Percentiles rank a stretch among this genome's conserved stretches.
phyloP scores from a whole-genome alignment of 805 yeast species.

The Sugiyamaella valdiviana region DNA sequence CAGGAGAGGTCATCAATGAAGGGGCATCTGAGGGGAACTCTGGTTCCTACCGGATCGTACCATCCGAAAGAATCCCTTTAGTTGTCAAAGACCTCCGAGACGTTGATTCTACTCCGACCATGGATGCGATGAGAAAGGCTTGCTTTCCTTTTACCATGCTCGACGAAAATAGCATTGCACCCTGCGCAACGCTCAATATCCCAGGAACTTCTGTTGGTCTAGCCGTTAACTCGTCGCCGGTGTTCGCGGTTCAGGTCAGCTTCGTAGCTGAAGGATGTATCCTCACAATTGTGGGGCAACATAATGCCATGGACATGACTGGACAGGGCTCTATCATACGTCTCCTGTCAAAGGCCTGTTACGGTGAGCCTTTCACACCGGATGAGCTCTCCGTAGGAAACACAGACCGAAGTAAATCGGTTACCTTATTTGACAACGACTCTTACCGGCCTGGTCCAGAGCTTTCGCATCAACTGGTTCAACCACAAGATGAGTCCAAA shows the following conservation, averaged over 20 bases:
- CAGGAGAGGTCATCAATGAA: slow-evolving; percentile 11
- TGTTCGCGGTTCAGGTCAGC: slow-evolving; percentile 6
- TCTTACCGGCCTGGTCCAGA: slow-evolving; percentile 4
- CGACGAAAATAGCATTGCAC: slow-evolving; percentile 9
- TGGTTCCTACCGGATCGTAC: slow-evolving; percentile 5
- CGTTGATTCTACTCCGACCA: neutral
- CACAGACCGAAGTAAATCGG: neutral
- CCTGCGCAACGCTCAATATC: slow-evolving; percentile 1
- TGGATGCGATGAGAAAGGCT: slow-evolving; percentile 2
- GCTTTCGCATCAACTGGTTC: neutral
- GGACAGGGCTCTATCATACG: slow-evolving; percentile 8
- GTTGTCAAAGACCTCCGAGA: slow-evolving; percentile 7
- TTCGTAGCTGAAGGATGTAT: slow-evolving; percentile 9
- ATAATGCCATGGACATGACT: slow-evolving; percentile 9
- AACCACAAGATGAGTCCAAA: no score
- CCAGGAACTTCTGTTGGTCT: neutral
- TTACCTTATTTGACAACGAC: neutral
- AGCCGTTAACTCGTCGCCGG: slow-evolving; percentile 2
- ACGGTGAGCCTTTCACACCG: slow-evolving; percentile 1
- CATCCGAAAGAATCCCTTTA: slow-evolving; percentile 4
- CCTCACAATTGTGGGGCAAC: slow-evolving; percentile 10
- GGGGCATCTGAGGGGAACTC: neutral
- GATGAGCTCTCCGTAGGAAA: slow-evolving; percentile 6
- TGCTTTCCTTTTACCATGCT: slow-evolving; percentile 9
- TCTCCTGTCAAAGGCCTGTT: slow-evolving; percentile 11